Percentiles rank a stretch among this genome's conserved stretches.
These are phyloP conservation scores for Ophiostoma montium DNA, from an alignment of 2,329 filamentous ascomycete species.

Conservation along the genomic window DNA sequence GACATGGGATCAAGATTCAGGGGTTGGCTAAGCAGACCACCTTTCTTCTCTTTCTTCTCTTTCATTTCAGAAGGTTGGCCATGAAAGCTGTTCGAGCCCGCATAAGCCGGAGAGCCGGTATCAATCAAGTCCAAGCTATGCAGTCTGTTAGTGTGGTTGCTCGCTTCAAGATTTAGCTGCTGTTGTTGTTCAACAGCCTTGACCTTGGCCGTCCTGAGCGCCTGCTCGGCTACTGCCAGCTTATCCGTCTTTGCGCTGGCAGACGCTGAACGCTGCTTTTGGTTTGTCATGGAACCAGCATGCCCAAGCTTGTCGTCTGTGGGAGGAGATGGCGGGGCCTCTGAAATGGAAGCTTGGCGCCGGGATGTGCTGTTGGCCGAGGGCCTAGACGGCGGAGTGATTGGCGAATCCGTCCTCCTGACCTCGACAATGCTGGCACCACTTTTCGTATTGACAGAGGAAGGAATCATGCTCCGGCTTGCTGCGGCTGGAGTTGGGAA, in stretches of 20 bases:
- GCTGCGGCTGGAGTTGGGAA: not conserved
- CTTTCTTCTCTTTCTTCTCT: not conserved
- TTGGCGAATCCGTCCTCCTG: not conserved
- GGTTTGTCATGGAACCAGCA: not conserved
- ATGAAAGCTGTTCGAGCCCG: not conserved
- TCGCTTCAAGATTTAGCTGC: not conserved
- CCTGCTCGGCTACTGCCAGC: not conserved
- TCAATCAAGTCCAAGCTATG: not conserved
- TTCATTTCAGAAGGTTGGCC: not conserved
- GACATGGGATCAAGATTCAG: not conserved
- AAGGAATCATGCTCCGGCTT: not conserved
- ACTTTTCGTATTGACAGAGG: not conserved
- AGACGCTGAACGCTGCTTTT: not conserved
- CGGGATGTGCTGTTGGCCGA: not conserved
- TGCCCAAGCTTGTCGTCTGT: not conserved
- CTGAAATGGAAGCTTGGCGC: not conserved
- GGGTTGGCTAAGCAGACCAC: not conserved
- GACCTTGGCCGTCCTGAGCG: not conserved
- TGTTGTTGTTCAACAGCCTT: not conserved
- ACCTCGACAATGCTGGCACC: not conserved
- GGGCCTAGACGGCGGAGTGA: not conserved
- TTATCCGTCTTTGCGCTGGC: not conserved
- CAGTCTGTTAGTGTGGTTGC: not conserved
- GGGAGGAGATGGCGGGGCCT: constrained; percentile 2
- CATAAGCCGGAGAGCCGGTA: not conserved